These are phyloP conservation scores for Clonostachys byssicola DNA, from an alignment of 2,329 filamentous ascomycete species.

Conservation along the genomic window DNA sequence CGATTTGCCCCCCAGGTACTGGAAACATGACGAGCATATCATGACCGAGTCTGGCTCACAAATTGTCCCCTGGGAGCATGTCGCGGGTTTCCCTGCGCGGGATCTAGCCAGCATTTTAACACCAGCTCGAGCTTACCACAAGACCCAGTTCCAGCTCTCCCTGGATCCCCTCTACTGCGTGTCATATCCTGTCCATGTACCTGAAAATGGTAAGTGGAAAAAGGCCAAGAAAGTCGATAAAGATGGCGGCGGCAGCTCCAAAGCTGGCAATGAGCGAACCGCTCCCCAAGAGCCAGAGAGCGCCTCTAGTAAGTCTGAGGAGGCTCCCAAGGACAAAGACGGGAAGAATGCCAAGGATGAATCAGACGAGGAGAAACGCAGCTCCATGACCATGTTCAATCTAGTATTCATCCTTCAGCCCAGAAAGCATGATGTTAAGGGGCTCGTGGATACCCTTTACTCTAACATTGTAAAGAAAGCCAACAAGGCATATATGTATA, in stretches of 20 bases:
- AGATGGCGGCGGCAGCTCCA: constrained; percentile 7
- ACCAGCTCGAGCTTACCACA: constrained; percentile 72
- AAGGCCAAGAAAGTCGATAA: constrained; percentile 51
- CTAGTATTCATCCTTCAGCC: constrained; percentile 89
- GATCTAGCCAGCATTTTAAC: constrained; percentile 78
- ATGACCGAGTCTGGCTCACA: constrained; percentile 52
- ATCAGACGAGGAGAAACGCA: constrained; percentile 53
- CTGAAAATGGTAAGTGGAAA: constrained; percentile 76
- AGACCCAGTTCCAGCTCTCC: constrained; percentile 76
- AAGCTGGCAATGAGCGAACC: constrained; percentile 13
- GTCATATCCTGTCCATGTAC: constrained; percentile 79
- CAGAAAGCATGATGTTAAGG: constrained; percentile 70
- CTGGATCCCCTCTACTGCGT: constrained; percentile 77
- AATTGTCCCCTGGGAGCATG: constrained; percentile 65
- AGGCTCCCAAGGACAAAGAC: constrained; percentile 16
- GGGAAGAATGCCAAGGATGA: constrained; percentile 40
- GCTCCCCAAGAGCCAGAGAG: constrained; percentile 4
- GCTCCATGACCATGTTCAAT: constrained; percentile 94
- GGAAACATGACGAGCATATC: constrained; percentile 50
- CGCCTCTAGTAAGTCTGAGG: constrained; percentile 9
- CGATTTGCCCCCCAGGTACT: constrained; percentile 37
- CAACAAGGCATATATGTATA: constrained; percentile 88
- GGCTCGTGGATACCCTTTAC: constrained; percentile 73
- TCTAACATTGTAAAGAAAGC: constrained; percentile 88
- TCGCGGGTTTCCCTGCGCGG: constrained; percentile 70